phyloP scores from a whole-genome alignment of 306 rosid genomes.

The Lathyrus oleraceus region DNA sequence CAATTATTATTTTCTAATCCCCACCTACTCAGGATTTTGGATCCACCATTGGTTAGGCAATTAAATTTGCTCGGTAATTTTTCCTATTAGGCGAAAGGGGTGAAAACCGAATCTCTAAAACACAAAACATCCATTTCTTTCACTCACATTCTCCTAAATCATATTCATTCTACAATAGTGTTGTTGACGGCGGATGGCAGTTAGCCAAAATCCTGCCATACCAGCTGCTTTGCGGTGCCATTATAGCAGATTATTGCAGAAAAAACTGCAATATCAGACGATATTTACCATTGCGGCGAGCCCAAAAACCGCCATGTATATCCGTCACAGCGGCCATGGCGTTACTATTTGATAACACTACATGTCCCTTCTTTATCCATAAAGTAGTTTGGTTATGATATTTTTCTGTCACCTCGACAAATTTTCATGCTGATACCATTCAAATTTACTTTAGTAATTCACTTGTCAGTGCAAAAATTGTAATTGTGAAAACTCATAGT shows the following conservation, averaged over 20 bases:
- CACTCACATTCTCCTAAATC: slow-evolving; percentile 25
- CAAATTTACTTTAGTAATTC: slow-evolving; percentile 24
- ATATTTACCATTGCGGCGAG: too few relatives aligned
- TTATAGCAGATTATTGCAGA: too few relatives aligned
- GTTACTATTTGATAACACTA: too few relatives aligned
- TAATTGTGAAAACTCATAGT: slow-evolving; percentile 1
- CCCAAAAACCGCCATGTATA: too few relatives aligned
- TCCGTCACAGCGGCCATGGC: too few relatives aligned
- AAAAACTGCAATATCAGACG: too few relatives aligned
- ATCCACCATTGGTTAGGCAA: background rate
- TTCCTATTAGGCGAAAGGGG: slow-evolving; percentile 9
- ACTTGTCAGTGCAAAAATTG: background rate
- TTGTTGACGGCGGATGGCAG: too few relatives aligned
- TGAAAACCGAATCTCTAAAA: slow-evolving; percentile 22
- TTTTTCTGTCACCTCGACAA: slow-evolving; percentile 18
- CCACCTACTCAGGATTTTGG: background rate
- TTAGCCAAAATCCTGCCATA: too few relatives aligned
- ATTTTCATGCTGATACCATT: slow-evolving; percentile 7
- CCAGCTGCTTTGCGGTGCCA: too few relatives aligned
- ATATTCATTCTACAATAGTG: background rate
- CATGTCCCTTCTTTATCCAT: background rate
- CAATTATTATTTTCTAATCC: background rate
- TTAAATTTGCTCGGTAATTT: slow-evolving; percentile 8
- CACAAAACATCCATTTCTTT: background rate
- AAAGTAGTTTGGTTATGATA: slow-evolving; percentile 1